Evolutionary conservation across 2,329 filamentous ascomycete species (phyloP).

Genomic region (Dactylonectria estremocensis): DNA sequence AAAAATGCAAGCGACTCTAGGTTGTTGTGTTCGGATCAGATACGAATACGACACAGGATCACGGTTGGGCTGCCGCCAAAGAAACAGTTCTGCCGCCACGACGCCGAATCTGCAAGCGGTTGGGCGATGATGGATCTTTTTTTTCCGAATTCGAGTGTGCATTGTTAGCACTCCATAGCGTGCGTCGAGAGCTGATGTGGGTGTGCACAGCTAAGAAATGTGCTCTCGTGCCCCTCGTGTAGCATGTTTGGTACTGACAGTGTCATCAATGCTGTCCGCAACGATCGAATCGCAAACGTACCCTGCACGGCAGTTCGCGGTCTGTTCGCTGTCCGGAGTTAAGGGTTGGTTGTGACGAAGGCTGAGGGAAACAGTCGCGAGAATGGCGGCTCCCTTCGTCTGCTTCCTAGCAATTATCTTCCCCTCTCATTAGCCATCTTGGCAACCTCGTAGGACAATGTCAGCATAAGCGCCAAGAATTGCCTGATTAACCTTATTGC

Average conservation of each 20-base stretch:
- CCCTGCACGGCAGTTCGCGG: slow-evolving; percentile 18
- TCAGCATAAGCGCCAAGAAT: slow-evolving; percentile 25
- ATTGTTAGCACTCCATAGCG: slow-evolving; percentile 6
- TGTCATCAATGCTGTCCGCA: background rate
- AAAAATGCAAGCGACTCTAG: background rate
- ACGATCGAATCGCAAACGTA: slow-evolving; percentile 1
- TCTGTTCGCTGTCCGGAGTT: slow-evolving; percentile 18
- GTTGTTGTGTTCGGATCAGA: slow-evolving; percentile 21
- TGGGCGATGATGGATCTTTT: slow-evolving; percentile 10
- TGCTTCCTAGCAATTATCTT: background rate
- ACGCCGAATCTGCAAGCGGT: slow-evolving; percentile 16
- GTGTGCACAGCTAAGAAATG: background rate
- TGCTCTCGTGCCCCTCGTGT: slow-evolving; percentile 3
- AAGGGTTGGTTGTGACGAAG: background rate
- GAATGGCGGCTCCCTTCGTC: background rate
- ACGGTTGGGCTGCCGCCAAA: slow-evolving; percentile 10
- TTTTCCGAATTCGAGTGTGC: slow-evolving; percentile 33
- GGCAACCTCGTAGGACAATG: background rate
- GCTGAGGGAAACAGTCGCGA: background rate
- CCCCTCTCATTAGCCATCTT: background rate
- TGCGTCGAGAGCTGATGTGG: slow-evolving; percentile 3
- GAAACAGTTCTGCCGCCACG: slow-evolving; percentile 1
- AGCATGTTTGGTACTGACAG: background rate
- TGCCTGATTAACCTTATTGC: slow-evolving; percentile 42
- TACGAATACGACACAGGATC: slow-evolving; percentile 45